These are phyloP conservation scores for Capillidium rhysosporum DNA, from an alignment of 371 early-diverging fungal species.

Conservation along the genomic window DNA sequence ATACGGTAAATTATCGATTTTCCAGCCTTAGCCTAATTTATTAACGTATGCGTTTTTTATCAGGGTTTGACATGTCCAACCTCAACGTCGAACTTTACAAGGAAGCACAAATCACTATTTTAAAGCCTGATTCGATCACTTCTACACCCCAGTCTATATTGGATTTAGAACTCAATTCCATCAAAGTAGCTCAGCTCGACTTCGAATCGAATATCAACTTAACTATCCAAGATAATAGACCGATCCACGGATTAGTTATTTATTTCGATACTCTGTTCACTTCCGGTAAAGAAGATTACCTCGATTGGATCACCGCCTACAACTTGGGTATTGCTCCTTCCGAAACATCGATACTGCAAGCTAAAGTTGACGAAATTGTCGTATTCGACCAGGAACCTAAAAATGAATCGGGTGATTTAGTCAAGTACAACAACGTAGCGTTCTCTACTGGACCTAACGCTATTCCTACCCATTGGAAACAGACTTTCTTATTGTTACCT, in stretches of 20 bases:
- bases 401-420: neutral
- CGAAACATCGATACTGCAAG: neutral
- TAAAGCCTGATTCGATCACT: conserved; percentile 40
- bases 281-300: conserved; percentile 25
- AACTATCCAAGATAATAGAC: conserved; percentile 28
- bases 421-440: conserved; percentile 14
- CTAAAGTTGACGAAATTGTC: conserved; percentile 10
- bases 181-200: conserved; percentile 24
- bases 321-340: conserved; percentile 14
- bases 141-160: conserved; percentile 20
- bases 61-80: conserved; percentile 56
- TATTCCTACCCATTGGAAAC: conserved; percentile 49
- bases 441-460: conserved; percentile 56
- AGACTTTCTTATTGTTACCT: conserved; percentile 20
- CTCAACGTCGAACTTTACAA: conserved; percentile 42
- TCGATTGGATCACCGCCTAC: conserved; percentile 17
- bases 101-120: conserved; percentile 37
- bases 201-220: conserved; percentile 37
- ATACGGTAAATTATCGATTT: conserved; percentile 25
- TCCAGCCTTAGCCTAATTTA: too few relatives aligned
- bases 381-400: conserved; percentile 9
- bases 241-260: conserved; percentile 48
- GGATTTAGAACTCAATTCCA: conserved; percentile 41
- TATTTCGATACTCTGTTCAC: conserved; percentile 77
- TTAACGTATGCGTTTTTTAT: neutral